These are phyloP conservation scores for Penicillium polonicum DNA, from an alignment of 2,329 filamentous ascomycete genomes.

Conservation along the genomic window DNA sequence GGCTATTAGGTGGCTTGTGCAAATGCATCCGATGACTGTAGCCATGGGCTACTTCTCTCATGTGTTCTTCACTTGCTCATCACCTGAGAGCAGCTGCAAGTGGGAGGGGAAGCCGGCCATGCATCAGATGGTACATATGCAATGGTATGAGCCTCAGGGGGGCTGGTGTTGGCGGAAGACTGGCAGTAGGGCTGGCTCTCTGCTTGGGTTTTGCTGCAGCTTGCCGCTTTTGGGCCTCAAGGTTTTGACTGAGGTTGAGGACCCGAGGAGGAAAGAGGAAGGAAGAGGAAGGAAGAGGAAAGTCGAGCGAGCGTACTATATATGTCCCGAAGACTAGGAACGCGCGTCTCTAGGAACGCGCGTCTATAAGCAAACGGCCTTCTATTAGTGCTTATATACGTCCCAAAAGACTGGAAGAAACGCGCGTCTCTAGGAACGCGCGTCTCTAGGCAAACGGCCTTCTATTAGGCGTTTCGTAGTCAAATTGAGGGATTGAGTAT, in stretches of 20 bases:
- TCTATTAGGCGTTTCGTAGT: neutral
- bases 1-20: neutral
- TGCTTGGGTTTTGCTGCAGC: neutral
- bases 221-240: neutral
- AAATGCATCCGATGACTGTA: neutral
- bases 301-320: neutral
- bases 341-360: too few relatives aligned
- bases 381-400: too few relatives aligned
- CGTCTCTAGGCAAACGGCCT: neutral
- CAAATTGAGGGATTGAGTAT: neutral
- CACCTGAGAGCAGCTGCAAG: neutral
- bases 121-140: neutral
- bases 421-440: too few relatives aligned
- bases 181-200: neutral
- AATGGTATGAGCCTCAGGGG: too few relatives aligned
- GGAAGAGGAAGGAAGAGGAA: neutral
- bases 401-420: too few relatives aligned
- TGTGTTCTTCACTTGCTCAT: neutral
- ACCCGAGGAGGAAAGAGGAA: neutral
- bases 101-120: neutral
- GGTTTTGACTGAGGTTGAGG: neutral
- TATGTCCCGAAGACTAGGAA: too few relatives aligned
- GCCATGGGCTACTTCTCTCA: neutral
- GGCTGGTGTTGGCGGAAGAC: neutral
- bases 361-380: neutral